Base-by-base conservation (phyloP, 208 protist species). In the Trypanosoma avium region DNA sequence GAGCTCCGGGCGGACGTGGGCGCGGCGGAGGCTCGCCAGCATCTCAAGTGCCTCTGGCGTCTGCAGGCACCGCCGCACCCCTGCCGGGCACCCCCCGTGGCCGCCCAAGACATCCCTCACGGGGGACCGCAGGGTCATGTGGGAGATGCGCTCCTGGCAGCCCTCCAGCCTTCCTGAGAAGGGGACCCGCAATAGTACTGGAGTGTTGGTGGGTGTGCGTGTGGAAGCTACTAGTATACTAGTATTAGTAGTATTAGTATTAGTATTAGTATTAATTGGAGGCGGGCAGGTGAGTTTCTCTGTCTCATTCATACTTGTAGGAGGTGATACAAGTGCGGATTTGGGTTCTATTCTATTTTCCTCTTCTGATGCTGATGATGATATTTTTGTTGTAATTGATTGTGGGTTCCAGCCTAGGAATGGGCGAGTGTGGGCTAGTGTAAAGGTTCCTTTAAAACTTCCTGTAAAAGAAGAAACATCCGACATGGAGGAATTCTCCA, bases 371-470 rank as follows among this genome's bases (percentile, higher is more conserved):
- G n/a, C n/a, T n/a, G n/a, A n/a, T n/a, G n/a, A n/a, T n/a, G n/a
- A n/a, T n/a, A n/a, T n/a, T n/a, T n/a, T n/a, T n/a, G n/a, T n/a
- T n/a, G n/a, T 47, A 7, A 62, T 64, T 27, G 57, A 42, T n/a
- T 40, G 24, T 33, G 84, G 84, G 33, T 30, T 12, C 88, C 88
- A 92, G n/a, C 86, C 88, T 1, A 92, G 60, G 49, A 94, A 90
- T 3, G 78, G 76, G 0, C 88, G 76, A 4, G 75, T 77, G 77
- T 94, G 88, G 22, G 60, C 73, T 19, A 94, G 61, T 6, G 68
- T 76, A 64, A 83, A 84, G 30, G 65, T 63, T 0, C 87, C 87
- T 15, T 63, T 61, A 56, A 84, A 88, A 48, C 79, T 70, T 35
- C 63, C 75, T 27, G 73, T 53, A 45, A 83, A 72, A 38, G 30